phyloP scores from a whole-genome alignment of 1,139 yeast genomes.

The Debaryomyces coudertii region DNA sequence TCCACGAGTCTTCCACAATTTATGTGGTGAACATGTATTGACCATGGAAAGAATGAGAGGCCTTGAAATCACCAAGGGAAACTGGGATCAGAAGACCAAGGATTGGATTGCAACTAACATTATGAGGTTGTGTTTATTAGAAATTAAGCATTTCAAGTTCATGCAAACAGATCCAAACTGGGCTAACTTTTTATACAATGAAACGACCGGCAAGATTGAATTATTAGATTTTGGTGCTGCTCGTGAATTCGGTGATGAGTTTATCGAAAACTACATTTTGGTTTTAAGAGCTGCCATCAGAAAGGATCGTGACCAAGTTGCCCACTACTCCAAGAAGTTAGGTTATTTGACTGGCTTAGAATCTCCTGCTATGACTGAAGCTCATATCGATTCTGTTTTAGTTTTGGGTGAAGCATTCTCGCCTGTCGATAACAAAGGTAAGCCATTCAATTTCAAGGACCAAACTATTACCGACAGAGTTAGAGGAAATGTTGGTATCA shows the following conservation, averaged over 20 bases:
- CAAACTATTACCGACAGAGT: slow-evolving; percentile 96
- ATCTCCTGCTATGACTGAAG: slow-evolving; percentile 81
- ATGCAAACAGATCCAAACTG: slow-evolving; percentile 99
- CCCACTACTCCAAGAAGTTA: slow-evolving; percentile 65
- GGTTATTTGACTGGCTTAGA: slow-evolving; percentile 95
- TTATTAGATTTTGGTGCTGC: slow-evolving; percentile 95
- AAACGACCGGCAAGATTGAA: slow-evolving; percentile 67
- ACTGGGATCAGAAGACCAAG: slow-evolving; percentile 72
- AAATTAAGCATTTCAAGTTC: slow-evolving; percentile 79
- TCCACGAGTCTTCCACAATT: slow-evolving; percentile 77
- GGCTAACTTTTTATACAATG: slow-evolving; percentile 93
- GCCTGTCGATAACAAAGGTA: slow-evolving; percentile 50
- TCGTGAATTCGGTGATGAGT: slow-evolving; percentile 67
- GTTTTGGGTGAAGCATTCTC: slow-evolving; percentile 93
- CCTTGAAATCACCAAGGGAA: slow-evolving; percentile 75
- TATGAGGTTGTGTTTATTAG: slow-evolving; percentile 84
- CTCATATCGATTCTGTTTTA: slow-evolving; percentile 89
- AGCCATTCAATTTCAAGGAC: slow-evolving; percentile 67
- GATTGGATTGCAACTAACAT: slow-evolving; percentile 84
- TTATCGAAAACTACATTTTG: slow-evolving; percentile 68
- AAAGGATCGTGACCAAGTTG: slow-evolving; percentile 67
- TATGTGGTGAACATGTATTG: slow-evolving; percentile 80
- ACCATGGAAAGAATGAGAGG: slow-evolving; percentile 94
- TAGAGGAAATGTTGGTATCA: slow-evolving; percentile 77
- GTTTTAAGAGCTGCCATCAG: slow-evolving; percentile 77